Evolutionary conservation across 2,329 filamentous ascomycete species (phyloP).

Genomic region (Ophioceras dolichostomum): DNA sequence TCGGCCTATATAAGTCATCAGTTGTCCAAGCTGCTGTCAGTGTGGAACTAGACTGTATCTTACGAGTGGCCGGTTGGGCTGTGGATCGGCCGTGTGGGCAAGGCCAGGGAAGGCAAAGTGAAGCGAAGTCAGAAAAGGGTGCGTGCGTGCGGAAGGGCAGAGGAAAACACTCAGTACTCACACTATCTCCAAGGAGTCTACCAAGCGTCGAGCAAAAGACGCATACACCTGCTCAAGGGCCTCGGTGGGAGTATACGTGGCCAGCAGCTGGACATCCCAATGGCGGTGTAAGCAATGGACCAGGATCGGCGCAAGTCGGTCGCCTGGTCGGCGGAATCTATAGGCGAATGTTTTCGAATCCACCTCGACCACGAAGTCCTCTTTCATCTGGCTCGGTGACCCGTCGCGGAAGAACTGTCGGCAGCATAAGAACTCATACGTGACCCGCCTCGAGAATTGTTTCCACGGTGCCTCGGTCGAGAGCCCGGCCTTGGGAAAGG

Average conservation of each 20-base stretch:
- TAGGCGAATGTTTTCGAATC: conserved; percentile 10
- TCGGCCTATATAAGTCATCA: not conserved
- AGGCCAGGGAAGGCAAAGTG: not conserved
- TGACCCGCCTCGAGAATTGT: not conserved
- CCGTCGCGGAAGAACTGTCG: not conserved
- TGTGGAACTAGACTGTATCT: too few relatives aligned
- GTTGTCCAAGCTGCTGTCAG: too few relatives aligned
- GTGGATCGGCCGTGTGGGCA: too few relatives aligned
- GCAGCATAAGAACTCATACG: not conserved
- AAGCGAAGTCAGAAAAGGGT: not conserved
- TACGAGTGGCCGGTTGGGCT: too few relatives aligned
- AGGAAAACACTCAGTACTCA: too few relatives aligned
- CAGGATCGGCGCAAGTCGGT: conserved; percentile 9
- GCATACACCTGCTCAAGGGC: conserved; percentile 10
- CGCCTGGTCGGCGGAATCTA: conserved; percentile 9
- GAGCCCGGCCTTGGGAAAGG: not conserved
- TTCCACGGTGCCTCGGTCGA: not conserved
- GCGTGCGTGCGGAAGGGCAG: too few relatives aligned
- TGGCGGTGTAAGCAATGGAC: conserved; percentile 17
- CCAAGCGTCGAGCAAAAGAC: conserved; percentile 12
- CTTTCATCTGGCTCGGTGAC: not conserved
- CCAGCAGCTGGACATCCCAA: conserved; percentile 17
- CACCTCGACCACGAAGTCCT: conserved; percentile 11
- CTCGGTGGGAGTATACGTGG: conserved; percentile 9
- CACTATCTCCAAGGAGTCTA: conserved; percentile 12